Conservation (phyloP, 78 protist species). For the Speleostelium caveatum region DNA sequence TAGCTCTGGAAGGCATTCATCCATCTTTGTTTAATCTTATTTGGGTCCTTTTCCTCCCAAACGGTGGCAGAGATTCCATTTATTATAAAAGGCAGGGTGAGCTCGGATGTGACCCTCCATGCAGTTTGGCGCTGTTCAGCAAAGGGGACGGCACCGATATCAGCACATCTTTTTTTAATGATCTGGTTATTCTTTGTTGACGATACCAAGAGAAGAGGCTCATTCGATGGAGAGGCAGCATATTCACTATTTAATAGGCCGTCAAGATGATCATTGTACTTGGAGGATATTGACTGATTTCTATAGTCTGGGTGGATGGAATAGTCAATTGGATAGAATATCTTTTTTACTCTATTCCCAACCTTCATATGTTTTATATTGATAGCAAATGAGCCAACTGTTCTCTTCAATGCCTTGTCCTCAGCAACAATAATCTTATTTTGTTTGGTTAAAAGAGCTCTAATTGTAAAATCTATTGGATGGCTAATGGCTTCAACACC, state of each 20-base stretch:
- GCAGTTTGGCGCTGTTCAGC: conserved; percentile 36
- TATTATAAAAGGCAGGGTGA: neutral
- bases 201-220: neutral
- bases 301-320: neutral
- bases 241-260: neutral
- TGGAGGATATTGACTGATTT: neutral
- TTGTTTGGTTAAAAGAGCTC: conserved; percentile 9
- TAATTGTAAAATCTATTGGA: conserved; percentile 3
- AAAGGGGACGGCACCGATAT: neutral
- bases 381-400: conserved; percentile 5
- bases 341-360: neutral
- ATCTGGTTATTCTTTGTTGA: neutral
- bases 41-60: neutral
- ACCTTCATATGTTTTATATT: conserved; percentile 5
- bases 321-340: conserved; percentile 3
- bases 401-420: neutral
- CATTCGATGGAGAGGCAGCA: neutral
- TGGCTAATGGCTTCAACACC: neutral
- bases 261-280: neutral
- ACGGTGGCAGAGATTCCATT: too few species aligned
- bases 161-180: neutral
- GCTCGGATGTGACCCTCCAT: neutral
- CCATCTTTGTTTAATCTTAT: neutral
- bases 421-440: neutral
- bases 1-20: neutral